Conservation (phyloP, 2,329 filamentous ascomycete genomes). For the Emmonsia crescens region DNA sequence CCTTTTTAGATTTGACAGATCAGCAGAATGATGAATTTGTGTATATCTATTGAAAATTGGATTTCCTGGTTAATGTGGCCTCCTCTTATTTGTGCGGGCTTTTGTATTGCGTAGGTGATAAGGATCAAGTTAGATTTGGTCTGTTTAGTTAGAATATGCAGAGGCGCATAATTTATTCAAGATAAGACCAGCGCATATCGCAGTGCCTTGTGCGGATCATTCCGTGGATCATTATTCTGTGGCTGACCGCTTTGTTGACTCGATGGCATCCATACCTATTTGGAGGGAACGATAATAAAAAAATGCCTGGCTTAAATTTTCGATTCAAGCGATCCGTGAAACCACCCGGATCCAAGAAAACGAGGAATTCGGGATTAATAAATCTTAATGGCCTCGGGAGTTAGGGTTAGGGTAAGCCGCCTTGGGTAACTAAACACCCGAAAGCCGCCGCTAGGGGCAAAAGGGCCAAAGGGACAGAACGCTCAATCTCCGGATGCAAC, state of each 20-base stretch:
- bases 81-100: background rate
- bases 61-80: background rate
- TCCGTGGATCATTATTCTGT: background rate
- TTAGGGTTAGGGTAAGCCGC: background rate
- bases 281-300: too few relatives aligned
- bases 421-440: too few relatives aligned
- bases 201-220: too few relatives aligned
- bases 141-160: background rate
- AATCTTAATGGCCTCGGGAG: background rate
- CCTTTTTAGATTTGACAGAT: slow-evolving; percentile 53
- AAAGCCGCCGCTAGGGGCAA: background rate
- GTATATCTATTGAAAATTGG: slow-evolving; percentile 42
- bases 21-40: slow-evolving; percentile 58
- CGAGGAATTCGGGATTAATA: background rate
- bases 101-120: background rate
- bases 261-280: too few relatives aligned
- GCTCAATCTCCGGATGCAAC: background rate
- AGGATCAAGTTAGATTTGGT: background rate
- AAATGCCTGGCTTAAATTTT: too few relatives aligned
- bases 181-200: too few relatives aligned
- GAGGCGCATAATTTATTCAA: too few relatives aligned
- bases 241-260: background rate
- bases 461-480: background rate
- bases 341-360: too few relatives aligned
- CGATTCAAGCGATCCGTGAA: too few relatives aligned